Evolutionary conservation across 1,284 basidiomycete species (phyloP).

Genomic region (Trametes pubescens): DNA sequence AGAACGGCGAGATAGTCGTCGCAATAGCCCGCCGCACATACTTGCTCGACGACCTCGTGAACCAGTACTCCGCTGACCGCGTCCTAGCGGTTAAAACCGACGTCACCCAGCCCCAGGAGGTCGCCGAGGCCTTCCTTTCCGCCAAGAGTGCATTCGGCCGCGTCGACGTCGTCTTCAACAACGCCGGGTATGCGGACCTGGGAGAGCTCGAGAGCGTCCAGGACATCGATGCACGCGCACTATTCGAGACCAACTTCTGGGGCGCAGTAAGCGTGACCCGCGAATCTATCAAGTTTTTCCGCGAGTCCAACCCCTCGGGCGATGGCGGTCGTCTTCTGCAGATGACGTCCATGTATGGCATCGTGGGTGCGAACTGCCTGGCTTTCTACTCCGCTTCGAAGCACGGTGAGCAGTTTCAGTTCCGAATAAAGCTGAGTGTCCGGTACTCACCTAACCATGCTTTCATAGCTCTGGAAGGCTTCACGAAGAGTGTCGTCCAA

Average conservation of each 20-base stretch:
- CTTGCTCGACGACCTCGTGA: slow-evolving; percentile 5
- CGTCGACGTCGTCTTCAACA: slow-evolving; percentile 55
- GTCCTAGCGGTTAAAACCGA: slow-evolving; percentile 10
- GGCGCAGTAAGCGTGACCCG: slow-evolving; percentile 43
- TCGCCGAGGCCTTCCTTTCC: slow-evolving; percentile 4
- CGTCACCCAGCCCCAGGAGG: background rate
- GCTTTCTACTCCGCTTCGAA: slow-evolving; percentile 44
- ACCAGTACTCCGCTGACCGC: slow-evolving; percentile 5
- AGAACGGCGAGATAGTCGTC: slow-evolving; percentile 5
- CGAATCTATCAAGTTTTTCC: slow-evolving; percentile 46
- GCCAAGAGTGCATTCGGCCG: slow-evolving; percentile 43
- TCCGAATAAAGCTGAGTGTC: background rate
- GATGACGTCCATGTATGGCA: slow-evolving; percentile 39
- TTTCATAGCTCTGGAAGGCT: slow-evolving; percentile 37
- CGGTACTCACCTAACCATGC: background rate
- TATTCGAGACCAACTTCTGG: slow-evolving; percentile 49
- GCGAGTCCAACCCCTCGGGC: slow-evolving; percentile 44
- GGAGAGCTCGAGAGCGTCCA: slow-evolving; percentile 38
- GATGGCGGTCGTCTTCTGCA: slow-evolving; percentile 43
- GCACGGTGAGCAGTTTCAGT: background rate
- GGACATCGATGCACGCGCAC: slow-evolving; percentile 38
- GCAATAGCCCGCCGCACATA: slow-evolving; percentile 1
- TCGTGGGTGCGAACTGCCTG: slow-evolving; percentile 32
- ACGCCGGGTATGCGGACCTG: slow-evolving; percentile 43
- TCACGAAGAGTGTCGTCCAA: slow-evolving; percentile 41